These are phyloP conservation scores for Sclerotinia subarctica DNA, from an alignment of 2,329 filamentous ascomycete genomes.

Conservation along the genomic window DNA sequence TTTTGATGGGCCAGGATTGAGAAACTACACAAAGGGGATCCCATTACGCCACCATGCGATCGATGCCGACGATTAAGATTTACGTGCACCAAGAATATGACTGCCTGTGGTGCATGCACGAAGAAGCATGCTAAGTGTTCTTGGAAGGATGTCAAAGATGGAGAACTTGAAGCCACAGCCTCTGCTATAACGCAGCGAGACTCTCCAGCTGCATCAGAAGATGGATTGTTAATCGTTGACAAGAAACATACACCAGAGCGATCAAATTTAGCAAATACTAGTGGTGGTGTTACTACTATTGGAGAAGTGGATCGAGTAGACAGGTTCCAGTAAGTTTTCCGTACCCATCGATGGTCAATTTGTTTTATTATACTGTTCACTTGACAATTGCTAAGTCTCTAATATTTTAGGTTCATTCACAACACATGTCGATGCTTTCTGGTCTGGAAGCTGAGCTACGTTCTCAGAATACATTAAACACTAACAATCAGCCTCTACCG, in stretches of 20 bases:
- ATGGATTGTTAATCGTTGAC: slow-evolving; percentile 18
- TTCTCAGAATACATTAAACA: not conserved
- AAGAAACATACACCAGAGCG: slow-evolving; percentile 19
- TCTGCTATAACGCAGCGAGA: slow-evolving; percentile 3
- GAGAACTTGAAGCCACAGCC: slow-evolving; percentile 48
- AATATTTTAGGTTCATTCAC: not conserved
- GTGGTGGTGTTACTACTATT: slow-evolving; percentile 7
- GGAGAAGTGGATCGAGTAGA: not conserved
- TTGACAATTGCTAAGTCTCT: not conserved
- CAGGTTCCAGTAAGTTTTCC: not conserved
- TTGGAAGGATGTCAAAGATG: slow-evolving; percentile 77
- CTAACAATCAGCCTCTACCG: not conserved
- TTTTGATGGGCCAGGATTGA: slow-evolving; percentile 75
- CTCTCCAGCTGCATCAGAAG: slow-evolving; percentile 16
- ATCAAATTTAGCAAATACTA: not conserved
- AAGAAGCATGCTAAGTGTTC: slow-evolving; percentile 87
- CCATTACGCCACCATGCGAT: slow-evolving; percentile 79
- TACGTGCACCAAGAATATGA: slow-evolving; percentile 81
- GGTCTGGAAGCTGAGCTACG: slow-evolving; percentile 10
- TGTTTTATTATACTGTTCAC: not conserved
- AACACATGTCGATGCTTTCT: slow-evolving; percentile 11
- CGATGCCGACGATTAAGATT: slow-evolving; percentile 76
- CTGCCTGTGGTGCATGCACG: slow-evolving; percentile 81
- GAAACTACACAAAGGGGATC: slow-evolving; percentile 67
- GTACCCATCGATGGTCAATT: not conserved